Conservation (phyloP, 129 eudicot genomes). For the Flaveria brownii region DNA sequence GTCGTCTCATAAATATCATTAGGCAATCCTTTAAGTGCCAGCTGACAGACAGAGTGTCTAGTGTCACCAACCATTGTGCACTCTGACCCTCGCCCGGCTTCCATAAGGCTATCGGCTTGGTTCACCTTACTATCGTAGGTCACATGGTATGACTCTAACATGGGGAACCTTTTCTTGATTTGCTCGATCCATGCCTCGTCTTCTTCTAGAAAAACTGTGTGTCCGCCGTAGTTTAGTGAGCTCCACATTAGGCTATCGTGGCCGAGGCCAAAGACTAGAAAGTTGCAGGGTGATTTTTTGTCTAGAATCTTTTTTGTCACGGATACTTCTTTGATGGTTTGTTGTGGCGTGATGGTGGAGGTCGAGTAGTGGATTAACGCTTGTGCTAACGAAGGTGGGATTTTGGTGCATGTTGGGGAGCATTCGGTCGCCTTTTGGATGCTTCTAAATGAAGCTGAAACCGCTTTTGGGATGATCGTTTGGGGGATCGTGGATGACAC, state of each 20-base stretch:
- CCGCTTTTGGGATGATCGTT: conserved; percentile 37
- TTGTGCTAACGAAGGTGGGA: conserved; percentile 76
- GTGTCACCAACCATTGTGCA: conserved; percentile 62
- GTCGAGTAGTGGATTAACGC: conserved; percentile 86
- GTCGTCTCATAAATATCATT: conserved; percentile 66
- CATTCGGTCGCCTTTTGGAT: conserved; percentile 35
- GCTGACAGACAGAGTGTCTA: conserved; percentile 70
- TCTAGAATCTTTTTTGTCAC: conserved; percentile 64
- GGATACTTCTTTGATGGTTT: conserved; percentile 77
- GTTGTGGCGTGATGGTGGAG: conserved; percentile 94
- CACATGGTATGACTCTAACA: conserved; percentile 78
- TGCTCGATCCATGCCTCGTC: conserved; percentile 88
- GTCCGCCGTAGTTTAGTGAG: conserved; percentile 71
- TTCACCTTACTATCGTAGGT: conserved; percentile 75
- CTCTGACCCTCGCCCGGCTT: conserved; percentile 69
- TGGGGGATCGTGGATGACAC: conserved; percentile 35
- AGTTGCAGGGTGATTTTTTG: conserved; percentile 80
- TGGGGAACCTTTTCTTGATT: conserved; percentile 73
- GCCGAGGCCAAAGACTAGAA: conserved; percentile 85
- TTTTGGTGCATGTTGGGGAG: conserved; percentile 66
- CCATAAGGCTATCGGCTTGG: conserved; percentile 71
- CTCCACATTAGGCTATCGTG: conserved; percentile 98
- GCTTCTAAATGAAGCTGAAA: conserved; percentile 22
- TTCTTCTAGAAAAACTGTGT: conserved; percentile 81
- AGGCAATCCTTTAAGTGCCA: conserved; percentile 84